Evolutionary conservation across 148 eudicot genomes (phyloP), one percentile per base, ranked within the genome.

Genomic region (Amaranthus palmeri): DNA sequence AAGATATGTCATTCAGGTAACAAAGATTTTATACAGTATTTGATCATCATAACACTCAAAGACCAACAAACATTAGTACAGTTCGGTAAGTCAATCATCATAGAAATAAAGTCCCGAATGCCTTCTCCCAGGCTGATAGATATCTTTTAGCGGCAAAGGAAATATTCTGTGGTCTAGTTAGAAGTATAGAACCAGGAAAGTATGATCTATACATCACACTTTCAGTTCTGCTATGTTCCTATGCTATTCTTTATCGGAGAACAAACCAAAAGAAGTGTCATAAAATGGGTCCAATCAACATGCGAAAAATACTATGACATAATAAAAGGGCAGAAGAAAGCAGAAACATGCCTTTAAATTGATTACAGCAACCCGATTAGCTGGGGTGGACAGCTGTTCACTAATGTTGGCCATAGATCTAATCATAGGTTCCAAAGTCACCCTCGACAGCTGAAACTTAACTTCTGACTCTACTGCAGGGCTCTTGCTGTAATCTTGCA

Each of bases 341-440:
- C 59, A 70, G 4, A 65, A 10, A 74, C 85, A 66, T 61, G 87
- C 98, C 98, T 93, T 93, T 72, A 93, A 82, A 82, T 93, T 90
- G 76, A 93, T 88, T 64, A 90, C 92, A 74, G 98, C 96, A 80
- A 93, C 90, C 82, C 81, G 88, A 52, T 88, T 93, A 73, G 86
- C 95, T 5, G 95, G 88, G 58, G 93, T 67, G 40, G 92, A 83
- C 54, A 93, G 81, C 84, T 93, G 96, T 56, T 93, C 96, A 76
- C 81, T 88, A 73, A 93, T 90, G 83, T 86, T 73, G 52, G 90
- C 85, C 98, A 93, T 93, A 60, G 98, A 93, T 83, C 80, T 93
- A 73, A 90, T 80, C 97, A 89, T 92, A 43, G 92, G 92, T 72
- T 88, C 92, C 72, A 88, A 71, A 45, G 87, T 84, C 58, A 83